A percentile compares a stretch with the other conserved stretches of the same genome.
Evolutionary conservation across 208 protist genomes (phyloP).

Genomic region (Endotrypanum monterogeii): DNA sequence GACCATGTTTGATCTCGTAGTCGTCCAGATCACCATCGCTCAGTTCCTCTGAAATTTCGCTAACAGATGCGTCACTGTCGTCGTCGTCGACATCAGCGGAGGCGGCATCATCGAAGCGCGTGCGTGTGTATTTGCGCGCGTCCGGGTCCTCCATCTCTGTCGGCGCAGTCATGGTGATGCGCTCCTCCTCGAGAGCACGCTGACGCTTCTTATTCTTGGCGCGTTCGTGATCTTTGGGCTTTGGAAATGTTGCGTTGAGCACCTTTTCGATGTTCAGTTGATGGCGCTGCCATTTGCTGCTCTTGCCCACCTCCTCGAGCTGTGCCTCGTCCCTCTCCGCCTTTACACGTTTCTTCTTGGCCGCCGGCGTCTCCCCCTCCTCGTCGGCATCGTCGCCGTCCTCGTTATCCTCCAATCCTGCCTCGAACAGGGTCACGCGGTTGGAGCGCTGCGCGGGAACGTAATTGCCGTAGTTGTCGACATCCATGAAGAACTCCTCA

Average conservation of each 20-base stretch:
- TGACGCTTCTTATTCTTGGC: slow-evolving; percentile 41
- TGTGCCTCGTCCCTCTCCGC: slow-evolving; percentile 43
- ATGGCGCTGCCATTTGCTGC: slow-evolving; percentile 77
- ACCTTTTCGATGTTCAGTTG: slow-evolving; percentile 87
- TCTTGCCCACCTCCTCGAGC: slow-evolving; percentile 35
- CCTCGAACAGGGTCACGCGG: slow-evolving; percentile 74
- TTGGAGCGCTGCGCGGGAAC: slow-evolving; percentile 65
- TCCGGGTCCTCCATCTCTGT: slow-evolving; percentile 35
- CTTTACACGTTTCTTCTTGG: slow-evolving; percentile 37
- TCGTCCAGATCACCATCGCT: slow-evolving; percentile 41
- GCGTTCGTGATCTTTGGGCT: slow-evolving; percentile 44
- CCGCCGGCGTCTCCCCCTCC: slow-evolving; percentile 40
- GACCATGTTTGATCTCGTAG: slow-evolving; percentile 64
- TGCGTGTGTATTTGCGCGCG: slow-evolving; percentile 59
- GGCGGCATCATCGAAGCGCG: slow-evolving; percentile 42
- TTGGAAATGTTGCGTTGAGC: slow-evolving; percentile 84
- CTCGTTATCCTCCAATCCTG: slow-evolving; percentile 44
- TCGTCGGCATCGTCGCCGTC: slow-evolving; percentile 38
- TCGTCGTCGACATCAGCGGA: slow-evolving; percentile 42
- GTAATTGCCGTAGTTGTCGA: slow-evolving; percentile 92
- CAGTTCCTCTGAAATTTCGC: slow-evolving; percentile 38
- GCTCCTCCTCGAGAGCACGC: slow-evolving; percentile 76
- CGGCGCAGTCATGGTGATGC: slow-evolving; percentile 60
- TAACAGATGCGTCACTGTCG: slow-evolving; percentile 38
- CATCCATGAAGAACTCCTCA: slow-evolving; percentile 81